Conservation (phyloP, 2,329 filamentous ascomycete species). For the Xylaria sp. region DNA sequence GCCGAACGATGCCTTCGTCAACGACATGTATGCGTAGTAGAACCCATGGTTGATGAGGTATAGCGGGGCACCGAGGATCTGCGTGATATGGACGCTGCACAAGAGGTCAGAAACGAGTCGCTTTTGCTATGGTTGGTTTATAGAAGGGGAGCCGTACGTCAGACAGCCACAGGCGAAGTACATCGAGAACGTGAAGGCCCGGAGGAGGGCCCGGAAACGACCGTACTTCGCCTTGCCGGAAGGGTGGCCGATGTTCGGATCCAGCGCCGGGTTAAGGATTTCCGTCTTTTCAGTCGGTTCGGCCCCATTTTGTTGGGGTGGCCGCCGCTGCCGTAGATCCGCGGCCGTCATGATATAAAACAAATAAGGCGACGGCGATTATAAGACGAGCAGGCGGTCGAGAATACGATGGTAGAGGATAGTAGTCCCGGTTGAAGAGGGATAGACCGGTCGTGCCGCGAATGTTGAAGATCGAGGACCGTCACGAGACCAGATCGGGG, state of each 20-base stretch:
- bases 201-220: conserved; percentile 50
- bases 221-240: conserved; percentile 60
- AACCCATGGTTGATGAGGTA: conserved; percentile 76
- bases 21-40: conserved; percentile 84
- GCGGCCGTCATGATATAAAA: conserved; percentile 36
- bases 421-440: neutral
- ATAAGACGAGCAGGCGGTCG: neutral
- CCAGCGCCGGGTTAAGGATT: conserved; percentile 20
- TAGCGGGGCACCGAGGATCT: conserved; percentile 74
- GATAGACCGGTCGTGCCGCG: neutral
- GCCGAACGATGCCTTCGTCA: conserved; percentile 84
- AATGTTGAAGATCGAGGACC: neutral
- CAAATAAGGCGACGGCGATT: neutral
- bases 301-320: conserved; percentile 29
- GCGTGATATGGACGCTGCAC: conserved; percentile 66
- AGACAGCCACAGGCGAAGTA: conserved; percentile 56
- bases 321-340: conserved; percentile 42
- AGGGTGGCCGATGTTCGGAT: conserved; percentile 47
- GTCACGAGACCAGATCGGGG: neutral
- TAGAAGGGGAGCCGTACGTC: conserved; percentile 45
- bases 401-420: conserved; percentile 1
- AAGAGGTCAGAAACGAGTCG: conserved; percentile 25
- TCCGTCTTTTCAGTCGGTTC: conserved; percentile 35
- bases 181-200: conserved; percentile 53
- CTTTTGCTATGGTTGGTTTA: conserved; percentile 2